A percentile compares a stretch with the other conserved stretches of the same genome.
Conservation (phyloP, 2,329 filamentous ascomycete genomes). For the Microdochium trichocladiopsis region DNA sequence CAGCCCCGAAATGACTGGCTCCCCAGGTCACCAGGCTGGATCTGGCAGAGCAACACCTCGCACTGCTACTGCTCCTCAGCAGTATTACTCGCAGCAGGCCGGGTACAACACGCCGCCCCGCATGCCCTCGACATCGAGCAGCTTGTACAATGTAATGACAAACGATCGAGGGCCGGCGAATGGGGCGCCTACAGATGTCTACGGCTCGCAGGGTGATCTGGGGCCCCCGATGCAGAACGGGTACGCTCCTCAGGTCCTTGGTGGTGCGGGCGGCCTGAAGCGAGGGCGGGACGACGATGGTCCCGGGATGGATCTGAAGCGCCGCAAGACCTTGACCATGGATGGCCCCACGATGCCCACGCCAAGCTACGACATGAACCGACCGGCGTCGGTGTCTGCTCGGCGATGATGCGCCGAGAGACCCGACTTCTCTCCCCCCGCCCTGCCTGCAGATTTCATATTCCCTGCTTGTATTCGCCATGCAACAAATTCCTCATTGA, state of each 20-base stretch:
- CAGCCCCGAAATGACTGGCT: conserved; percentile 75
- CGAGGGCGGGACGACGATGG: conserved; percentile 52
- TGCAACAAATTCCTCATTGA: conserved; percentile 24
- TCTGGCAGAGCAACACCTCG: conserved; percentile 83
- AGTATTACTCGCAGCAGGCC: conserved; percentile 62
- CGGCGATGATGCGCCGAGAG: conserved; percentile 26
- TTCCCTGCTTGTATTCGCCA: conserved; percentile 27
- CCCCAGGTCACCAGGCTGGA: conserved; percentile 69
- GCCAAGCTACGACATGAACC: conserved; percentile 41
- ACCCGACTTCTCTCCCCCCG: conserved; percentile 3
- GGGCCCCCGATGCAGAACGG: conserved; percentile 47
- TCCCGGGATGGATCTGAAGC: conserved; percentile 62
- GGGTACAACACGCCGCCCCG: conserved; percentile 79
- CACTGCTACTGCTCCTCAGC: conserved; percentile 63
- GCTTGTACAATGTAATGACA: conserved; percentile 83
- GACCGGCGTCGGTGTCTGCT: conserved; percentile 36
- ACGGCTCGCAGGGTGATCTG: conserved; percentile 59
- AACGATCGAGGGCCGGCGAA: conserved; percentile 65
- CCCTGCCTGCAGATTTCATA: conserved; percentile 16
- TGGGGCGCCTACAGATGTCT: conserved; percentile 62
- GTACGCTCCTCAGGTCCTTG: conserved; percentile 60
- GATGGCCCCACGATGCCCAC: conserved; percentile 48
- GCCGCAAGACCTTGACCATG: conserved; percentile 71
- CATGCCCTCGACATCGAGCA: conserved; percentile 62
- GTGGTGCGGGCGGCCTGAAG: conserved; percentile 47